A percentile compares a stretch with the other conserved stretches of the same genome.
phyloP scores from a whole-genome alignment of 1,284 basidiomycete species.

The Sporisorium reilianum region DNA sequence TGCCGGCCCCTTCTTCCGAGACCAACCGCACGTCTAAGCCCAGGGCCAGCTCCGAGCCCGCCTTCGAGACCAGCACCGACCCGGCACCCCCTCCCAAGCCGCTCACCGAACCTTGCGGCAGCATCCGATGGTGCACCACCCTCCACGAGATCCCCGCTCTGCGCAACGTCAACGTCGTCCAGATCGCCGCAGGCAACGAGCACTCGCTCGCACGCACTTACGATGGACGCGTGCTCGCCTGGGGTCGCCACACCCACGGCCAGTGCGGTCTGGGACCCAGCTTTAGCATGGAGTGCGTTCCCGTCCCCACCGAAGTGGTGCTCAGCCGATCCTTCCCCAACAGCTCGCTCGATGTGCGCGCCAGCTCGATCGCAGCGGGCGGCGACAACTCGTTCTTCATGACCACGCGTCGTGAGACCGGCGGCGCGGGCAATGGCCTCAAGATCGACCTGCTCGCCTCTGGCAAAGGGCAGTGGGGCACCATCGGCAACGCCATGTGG shows the following conservation, averaged over 20 bases:
- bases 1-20: conserved; percentile 67
- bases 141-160: conserved; percentile 86
- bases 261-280: conserved; percentile 84
- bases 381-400: conserved; percentile 65
- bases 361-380: conserved; percentile 58
- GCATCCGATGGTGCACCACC: conserved; percentile 78
- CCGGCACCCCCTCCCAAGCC: conserved; percentile 49
- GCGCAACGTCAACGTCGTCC: conserved; percentile 75
- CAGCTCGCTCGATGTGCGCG: conserved; percentile 66
- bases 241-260: conserved; percentile 71
- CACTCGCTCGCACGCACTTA: conserved; percentile 76
- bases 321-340: conserved; percentile 76
- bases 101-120: conserved; percentile 66
- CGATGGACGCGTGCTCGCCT: conserved; percentile 79
- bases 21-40: conserved; percentile 31
- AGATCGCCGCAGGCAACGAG: conserved; percentile 80
- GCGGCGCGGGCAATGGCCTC: conserved; percentile 6
- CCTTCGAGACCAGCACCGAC: conserved; percentile 48
- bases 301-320: conserved; percentile 86
- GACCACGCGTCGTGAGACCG: conserved; percentile 31
- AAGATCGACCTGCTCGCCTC: conserved; percentile 79
- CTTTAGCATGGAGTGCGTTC: conserved; percentile 79
- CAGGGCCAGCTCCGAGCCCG: conserved; percentile 16
- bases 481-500: conserved; percentile 84
- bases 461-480: conserved; percentile 86